A percentile compares a stretch with the other conserved stretches of the same genome.
Evolutionary conservation across 2,329 filamentous ascomycete genomes (phyloP).

Genomic region (Aspergillus sp.): DNA sequence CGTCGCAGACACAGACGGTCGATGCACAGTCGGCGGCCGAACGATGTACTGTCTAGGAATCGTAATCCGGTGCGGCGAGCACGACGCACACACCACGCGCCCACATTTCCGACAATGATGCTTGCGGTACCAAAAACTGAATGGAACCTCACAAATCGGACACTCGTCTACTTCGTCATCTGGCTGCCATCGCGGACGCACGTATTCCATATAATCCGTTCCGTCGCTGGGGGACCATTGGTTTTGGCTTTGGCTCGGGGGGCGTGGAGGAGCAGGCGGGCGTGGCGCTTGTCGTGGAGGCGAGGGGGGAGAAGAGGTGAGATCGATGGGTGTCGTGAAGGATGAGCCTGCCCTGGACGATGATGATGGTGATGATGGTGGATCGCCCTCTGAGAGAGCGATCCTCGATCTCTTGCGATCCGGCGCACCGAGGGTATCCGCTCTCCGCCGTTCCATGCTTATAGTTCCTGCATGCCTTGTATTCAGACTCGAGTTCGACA

Average conservation of each 20-base stretch:
- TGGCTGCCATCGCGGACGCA: slow-evolving; percentile 77
- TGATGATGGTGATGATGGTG: not conserved
- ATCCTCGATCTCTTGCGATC: slow-evolving; percentile 32
- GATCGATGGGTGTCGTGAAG: slow-evolving; percentile 27
- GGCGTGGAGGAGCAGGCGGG: slow-evolving; percentile 6
- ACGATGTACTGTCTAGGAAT: slow-evolving; percentile 93
- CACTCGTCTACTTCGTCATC: slow-evolving; percentile 76
- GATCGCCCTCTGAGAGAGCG: not conserved
- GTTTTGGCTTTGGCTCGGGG: not conserved
- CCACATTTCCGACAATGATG: slow-evolving; percentile 98
- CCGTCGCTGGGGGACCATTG: not conserved
- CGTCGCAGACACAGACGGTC: slow-evolving; percentile 35
- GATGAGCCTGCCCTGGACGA: slow-evolving; percentile 11
- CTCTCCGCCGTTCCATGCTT: slow-evolving; percentile 6
- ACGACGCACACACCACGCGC: slow-evolving; percentile 79
- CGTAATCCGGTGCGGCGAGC: slow-evolving; percentile 89
- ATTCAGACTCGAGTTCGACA: too few relatives aligned
- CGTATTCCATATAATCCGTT: slow-evolving; percentile 35
- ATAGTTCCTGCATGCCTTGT: not conserved
- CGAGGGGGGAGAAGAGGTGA: slow-evolving; percentile 24
- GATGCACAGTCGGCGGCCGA: slow-evolving; percentile 54
- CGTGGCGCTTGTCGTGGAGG: slow-evolving; percentile 12
- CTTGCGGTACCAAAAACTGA: slow-evolving; percentile 79
- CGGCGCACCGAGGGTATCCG: slow-evolving; percentile 17
- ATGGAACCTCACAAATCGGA: slow-evolving; percentile 73